Base-by-base conservation (phyloP, 495 filamentous ascomycete species). In the Penicillium ochrochloron region DNA sequence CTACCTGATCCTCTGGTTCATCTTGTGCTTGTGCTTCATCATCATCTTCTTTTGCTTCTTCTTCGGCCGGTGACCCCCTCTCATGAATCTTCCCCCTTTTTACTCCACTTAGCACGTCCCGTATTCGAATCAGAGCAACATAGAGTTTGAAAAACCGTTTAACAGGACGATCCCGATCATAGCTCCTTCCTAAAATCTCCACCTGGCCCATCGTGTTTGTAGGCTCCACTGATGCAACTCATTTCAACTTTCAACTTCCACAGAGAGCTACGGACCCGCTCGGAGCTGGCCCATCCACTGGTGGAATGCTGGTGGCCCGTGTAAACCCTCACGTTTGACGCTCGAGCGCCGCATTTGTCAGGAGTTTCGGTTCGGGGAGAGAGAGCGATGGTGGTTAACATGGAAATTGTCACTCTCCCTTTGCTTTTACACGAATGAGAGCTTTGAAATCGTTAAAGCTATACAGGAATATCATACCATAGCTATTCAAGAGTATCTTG, bases 201-300 rank as follows among this genome's bases (percentile, higher is more conserved):
- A 21, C 51, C 52, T 55, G 29, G 44, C 37, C 55, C 52, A 34
- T 19, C 21, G 7, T 9, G 25, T 6, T 1, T 27, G 25, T 27
- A 27, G 25, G 14, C 51, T 57, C 61, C 61, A 59, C 65, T 56
- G 11, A 61, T 70, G 65, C 59, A 67, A 17, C 67, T 62, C 61
- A 67, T 67, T 35, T 63, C 44, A 17, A 41, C 14, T 33, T 33
- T 33, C 31, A 33, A 17, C 14, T 27, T 27, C 0, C 5, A 5
- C n/a, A 15, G 57, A 31, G 53, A 57, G n/a, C 37, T 23, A 59
- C 57, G 62, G 59, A 54, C 39, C 31, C 34, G 17, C 12, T 35
- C 57, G 39, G 44, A 19, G 1, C 48, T 46, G 41, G 34, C 39
- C 66, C 63, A 60, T 46, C 62, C 53, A 63, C 37, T 61, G 35